phyloP scores from a whole-genome alignment of 2,329 filamentous ascomycete genomes.

The Westerdykella sp. region DNA sequence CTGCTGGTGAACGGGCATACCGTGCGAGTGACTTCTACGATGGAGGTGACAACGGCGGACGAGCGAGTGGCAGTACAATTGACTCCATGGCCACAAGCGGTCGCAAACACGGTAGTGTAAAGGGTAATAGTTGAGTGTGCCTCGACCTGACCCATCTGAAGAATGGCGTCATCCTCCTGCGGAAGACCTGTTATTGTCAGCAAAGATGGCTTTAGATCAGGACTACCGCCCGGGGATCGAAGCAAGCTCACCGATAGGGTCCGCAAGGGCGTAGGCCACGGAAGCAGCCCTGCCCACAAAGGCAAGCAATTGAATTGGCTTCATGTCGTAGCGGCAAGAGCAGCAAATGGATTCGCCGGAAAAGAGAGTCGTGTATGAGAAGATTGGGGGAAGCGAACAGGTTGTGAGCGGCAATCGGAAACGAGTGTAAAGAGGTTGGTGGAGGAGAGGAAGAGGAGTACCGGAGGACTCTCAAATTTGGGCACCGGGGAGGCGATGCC shows the following conservation, averaged over 20 bases:
- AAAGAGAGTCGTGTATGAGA: neutral
- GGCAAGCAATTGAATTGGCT: constrained; percentile 17
- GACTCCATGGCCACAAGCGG: constrained; percentile 29
- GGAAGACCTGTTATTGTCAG: too few species aligned
- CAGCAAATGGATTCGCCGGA: neutral
- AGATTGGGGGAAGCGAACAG: neutral
- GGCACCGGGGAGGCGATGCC: too few species aligned
- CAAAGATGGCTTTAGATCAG: too few species aligned
- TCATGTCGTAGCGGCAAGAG: constrained; percentile 20
- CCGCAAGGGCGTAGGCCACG: constrained; percentile 15
- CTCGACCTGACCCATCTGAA: constrained; percentile 7
- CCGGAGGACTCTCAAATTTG: neutral
- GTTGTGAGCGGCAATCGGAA: neutral
- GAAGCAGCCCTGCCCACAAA: constrained; percentile 20
- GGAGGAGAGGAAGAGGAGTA: neutral
- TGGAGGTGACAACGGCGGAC: constrained; percentile 27
- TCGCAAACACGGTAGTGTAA: constrained; percentile 32
- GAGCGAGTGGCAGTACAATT: constrained; percentile 29
- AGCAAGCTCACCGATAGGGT: neutral
- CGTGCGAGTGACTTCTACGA: constrained; percentile 34
- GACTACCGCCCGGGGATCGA: neutral
- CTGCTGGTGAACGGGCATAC: constrained; percentile 35
- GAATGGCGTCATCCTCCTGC: too few species aligned
- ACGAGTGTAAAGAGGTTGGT: neutral
- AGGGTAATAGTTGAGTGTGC: constrained; percentile 32